Conservation (phyloP, 306 rosid genomes). For the Quercus mongolica region DNA sequence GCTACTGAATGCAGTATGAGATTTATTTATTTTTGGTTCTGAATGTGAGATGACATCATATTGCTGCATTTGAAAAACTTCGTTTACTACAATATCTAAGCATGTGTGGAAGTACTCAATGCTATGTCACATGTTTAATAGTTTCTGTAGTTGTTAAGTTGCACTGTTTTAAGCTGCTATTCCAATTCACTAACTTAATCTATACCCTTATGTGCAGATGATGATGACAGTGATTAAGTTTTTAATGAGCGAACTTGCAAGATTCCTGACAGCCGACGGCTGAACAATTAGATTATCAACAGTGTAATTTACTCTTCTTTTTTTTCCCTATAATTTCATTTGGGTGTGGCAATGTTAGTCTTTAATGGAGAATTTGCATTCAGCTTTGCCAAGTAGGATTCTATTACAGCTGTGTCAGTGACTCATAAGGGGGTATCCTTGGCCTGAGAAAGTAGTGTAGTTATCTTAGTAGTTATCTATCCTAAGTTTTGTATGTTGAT, state of each 20-base stretch:
- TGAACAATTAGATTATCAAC: conserved; percentile 18
- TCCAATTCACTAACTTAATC: not conserved
- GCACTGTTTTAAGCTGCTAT: not conserved
- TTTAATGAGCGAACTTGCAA: conserved; percentile 2
- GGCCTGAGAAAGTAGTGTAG: not conserved
- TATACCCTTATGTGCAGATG: conserved; percentile 43
- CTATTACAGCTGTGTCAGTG: not conserved
- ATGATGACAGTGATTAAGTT: conserved; percentile 60
- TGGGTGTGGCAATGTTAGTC: not conserved
- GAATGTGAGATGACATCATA: not conserved
- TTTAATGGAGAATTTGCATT: not conserved
- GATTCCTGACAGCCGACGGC: conserved; percentile 13
- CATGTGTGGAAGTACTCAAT: not conserved
- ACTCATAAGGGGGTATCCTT: not conserved
- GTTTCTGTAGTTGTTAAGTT: not conserved
- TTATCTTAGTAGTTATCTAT: not conserved
- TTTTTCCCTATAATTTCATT: not conserved
- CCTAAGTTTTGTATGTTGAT: not conserved
- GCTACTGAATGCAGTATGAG: not conserved
- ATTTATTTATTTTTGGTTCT: not conserved
- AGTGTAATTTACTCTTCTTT: conserved; percentile 8
- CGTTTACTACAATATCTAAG: not conserved
- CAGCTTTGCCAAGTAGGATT: not conserved
- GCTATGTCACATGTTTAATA: not conserved
- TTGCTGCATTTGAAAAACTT: not conserved